Conservation (phyloP, 1,284 basidiomycete genomes). For the Heterobasidion annosum region DNA sequence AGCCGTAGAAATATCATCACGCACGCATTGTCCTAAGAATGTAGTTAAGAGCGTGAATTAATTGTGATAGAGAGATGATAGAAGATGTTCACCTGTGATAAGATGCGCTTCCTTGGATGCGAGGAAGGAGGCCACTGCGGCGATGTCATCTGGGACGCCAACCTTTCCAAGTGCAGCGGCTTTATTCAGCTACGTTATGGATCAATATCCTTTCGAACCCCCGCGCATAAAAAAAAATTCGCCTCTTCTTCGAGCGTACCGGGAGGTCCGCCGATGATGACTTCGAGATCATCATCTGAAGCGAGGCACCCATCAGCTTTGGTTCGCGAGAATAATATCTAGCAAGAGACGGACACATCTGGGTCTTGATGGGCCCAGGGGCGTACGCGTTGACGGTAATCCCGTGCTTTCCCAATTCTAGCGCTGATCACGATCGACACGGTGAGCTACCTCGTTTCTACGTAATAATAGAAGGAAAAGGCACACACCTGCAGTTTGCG, state of each 20-base stretch:
- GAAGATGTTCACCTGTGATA: slow-evolving; percentile 13
- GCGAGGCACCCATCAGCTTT: background rate
- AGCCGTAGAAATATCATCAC: background rate
- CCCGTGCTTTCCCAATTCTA: slow-evolving; percentile 15
- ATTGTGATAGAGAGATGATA: background rate
- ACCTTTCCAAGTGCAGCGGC: slow-evolving; percentile 7
- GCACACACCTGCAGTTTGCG: slow-evolving; percentile 2
- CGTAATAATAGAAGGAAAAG: background rate
- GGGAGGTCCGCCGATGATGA: background rate
- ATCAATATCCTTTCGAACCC: background rate
- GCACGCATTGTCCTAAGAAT: background rate
- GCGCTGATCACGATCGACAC: slow-evolving; percentile 3
- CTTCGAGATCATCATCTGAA: background rate
- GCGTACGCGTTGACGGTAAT: slow-evolving; percentile 20
- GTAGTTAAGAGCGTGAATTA: background rate
- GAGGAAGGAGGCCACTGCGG: slow-evolving; percentile 16
- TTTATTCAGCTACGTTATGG: background rate
- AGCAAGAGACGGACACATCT: background rate
- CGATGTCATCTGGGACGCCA: slow-evolving; percentile 15
- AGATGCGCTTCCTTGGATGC: slow-evolving; percentile 14
- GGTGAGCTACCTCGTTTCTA: no score
- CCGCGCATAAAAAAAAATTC: background rate
- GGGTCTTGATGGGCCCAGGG: background rate
- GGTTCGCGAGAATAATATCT: background rate
- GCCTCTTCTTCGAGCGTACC: background rate